Evolutionary conservation across 2,329 filamentous ascomycete species (phyloP), one percentile per base, ranked within the genome.

Genomic region (Trichoderma asperellum): DNA sequence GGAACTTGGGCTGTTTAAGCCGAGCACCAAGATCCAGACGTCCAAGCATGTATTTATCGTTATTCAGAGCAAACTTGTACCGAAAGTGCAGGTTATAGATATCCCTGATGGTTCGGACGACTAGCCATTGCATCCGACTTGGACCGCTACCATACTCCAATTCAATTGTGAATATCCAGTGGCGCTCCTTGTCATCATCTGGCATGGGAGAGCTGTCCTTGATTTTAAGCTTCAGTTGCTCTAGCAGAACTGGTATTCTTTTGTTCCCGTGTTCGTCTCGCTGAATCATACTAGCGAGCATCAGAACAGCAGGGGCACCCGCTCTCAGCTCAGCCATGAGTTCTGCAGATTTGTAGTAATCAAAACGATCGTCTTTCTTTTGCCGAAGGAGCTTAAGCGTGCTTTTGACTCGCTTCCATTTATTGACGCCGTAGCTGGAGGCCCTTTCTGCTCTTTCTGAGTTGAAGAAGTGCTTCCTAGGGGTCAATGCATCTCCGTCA

Each of bases 221-320:
- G 70, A 99, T 92, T 69, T 87, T 89, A 70, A 99, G 86, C 79
- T 97, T 97, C 70, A 99, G 86, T 81, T 99, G 96, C 79, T 99
- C 96, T 7, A 99, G 86, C 4, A 99, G 87, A 65, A 99, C 94
- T 0, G 96, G 96, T 69, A 99, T 97, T 70, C 94, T 90, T 81
- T 93, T 96, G 80, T 97, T 96, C 60, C 95, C 94, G 75, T 97
- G 93, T 80, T 99, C 96, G 75, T 99, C 96, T 69, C 96, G 88
- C 81, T 98, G 96, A 75, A 98, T 96, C 92, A 98, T 97, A 77
- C 94, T 97, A 8, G 96, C 96, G 64, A 99, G 83, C 80, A 99
- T 97, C 70, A 99, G 84, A 24, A 95, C 96, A 29, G 96, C 96
- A 4, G 96, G 96, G 1, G 94, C 93, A 66, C 94, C 96, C 55